Percentiles rank a stretch among this genome's conserved stretches.
These are phyloP conservation scores for Neurospora hispaniola DNA, from an alignment of 495 filamentous ascomycete genomes.

Conservation along the genomic window DNA sequence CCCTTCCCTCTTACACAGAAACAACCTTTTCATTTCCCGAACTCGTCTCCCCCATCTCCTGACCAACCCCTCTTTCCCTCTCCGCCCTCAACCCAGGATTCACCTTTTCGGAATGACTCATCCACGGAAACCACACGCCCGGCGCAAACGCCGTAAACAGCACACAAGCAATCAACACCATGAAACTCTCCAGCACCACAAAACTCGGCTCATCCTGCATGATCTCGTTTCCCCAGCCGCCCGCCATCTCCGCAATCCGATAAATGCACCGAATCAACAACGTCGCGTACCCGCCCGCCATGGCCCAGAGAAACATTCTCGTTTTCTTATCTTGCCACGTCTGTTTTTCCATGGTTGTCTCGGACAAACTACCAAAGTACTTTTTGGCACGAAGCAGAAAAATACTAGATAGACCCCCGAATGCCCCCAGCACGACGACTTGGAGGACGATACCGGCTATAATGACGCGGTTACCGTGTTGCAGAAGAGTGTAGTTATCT, in stretches of 20 bases:
- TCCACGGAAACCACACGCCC: conserved; percentile 31
- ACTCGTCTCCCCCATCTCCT: neutral
- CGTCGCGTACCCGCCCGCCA: conserved; percentile 45
- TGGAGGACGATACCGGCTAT: conserved; percentile 64
- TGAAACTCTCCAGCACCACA: conserved; percentile 46
- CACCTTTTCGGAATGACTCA: conserved; percentile 13
- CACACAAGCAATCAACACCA: conserved; percentile 27
- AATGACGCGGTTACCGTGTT: conserved; percentile 51
- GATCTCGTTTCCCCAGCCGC: conserved; percentile 55
- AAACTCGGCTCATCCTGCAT: conserved; percentile 59
- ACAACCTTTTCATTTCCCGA: neutral
- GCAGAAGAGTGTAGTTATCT: conserved; percentile 23
- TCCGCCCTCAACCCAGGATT: neutral
- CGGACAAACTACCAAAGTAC: too few species aligned
- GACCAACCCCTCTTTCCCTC: neutral
- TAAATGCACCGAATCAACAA: conserved; percentile 61
- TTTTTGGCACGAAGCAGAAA: conserved; percentile 34
- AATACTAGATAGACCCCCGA: conserved; percentile 37
- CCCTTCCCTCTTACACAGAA: neutral
- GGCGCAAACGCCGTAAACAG: conserved; percentile 26
- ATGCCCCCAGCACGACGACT: conserved; percentile 50
- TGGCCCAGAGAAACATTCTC: conserved; percentile 38
- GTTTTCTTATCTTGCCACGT: conserved; percentile 33
- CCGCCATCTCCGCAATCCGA: conserved; percentile 57
- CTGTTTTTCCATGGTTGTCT: conserved; percentile 12